Base-by-base conservation (phyloP, 495 filamentous ascomycete species). In the Cercophora scortea region DNA sequence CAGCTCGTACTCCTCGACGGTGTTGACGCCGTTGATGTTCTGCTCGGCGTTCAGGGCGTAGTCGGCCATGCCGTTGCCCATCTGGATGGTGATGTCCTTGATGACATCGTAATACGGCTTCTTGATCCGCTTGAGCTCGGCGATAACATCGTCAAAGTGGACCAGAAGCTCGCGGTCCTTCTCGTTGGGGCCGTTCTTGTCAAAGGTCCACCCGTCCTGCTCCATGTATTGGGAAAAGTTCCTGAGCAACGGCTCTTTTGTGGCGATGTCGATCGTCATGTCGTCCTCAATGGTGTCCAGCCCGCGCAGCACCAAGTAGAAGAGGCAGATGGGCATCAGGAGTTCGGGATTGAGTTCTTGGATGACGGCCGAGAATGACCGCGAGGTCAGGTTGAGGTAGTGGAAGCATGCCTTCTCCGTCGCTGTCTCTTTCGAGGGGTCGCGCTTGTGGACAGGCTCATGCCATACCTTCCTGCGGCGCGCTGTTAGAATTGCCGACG, bases 11-110 rank as follows among this genome's bases (percentile, higher is more conserved):
- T 96, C 90, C 51, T 83, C 74, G 53, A 92, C 71, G 1, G 90
- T 94, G 62, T 88, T 77, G 42, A 97, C 88, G 40, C 87, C 88
- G 47, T 88, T 80, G 51, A 72, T 68, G 58, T 91, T 88, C 57
- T 85, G 72, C 60, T 87, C 89, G 18, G 88, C 84, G 61, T 94
- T 93, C 42, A 85, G 76, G 53, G 80, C 85, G 66, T 91, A 96
- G 68, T 97, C 93, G 25, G 93, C 93, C 93, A 98, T 98, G 53
- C 93, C 93, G 60, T 96, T 88, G 57, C 91, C 92, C 93, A 98
- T 98, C 71, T 90, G 86, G 56, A 86, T 74, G 11, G 90, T 87
- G 66, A 97, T 96, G 59, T 98, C 94, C 74, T 86, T 88, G 68
- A 98, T 91, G 64, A 96, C 92, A 13, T 69, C 80, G 62, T 79